Evolutionary conservation across 805 yeast genomes (phyloP).

Genomic region (Candida patagonica): DNA sequence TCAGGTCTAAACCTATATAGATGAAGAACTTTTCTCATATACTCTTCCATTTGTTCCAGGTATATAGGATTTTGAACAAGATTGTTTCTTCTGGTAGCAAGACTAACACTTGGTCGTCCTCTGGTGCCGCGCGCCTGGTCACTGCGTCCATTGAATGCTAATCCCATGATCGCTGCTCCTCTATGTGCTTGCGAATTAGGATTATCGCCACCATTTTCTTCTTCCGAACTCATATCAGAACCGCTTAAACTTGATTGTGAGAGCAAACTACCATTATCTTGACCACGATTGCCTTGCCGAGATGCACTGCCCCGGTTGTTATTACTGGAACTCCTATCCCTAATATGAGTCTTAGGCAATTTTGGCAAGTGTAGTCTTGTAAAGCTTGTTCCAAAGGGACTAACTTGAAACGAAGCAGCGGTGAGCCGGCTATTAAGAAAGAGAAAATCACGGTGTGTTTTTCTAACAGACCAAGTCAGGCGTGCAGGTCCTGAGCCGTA

Average conservation of each 20-base stretch:
- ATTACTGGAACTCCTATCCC: neutral
- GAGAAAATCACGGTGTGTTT: constrained; percentile 63
- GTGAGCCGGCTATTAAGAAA: constrained; percentile 61
- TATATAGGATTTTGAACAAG: neutral
- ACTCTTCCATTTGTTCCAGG: constrained; percentile 42
- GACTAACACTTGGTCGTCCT: no score
- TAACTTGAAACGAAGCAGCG: constrained; percentile 38
- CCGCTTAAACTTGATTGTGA: neutral
- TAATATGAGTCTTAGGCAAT: constrained; percentile 32
- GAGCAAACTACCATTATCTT: neutral
- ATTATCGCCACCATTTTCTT: neutral
- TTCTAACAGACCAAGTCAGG: constrained; percentile 70
- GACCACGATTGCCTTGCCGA: no score
- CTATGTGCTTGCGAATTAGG: no score
- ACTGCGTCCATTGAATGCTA: no score
- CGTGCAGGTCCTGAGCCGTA: constrained; percentile 81
- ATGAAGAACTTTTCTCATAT: constrained; percentile 52
- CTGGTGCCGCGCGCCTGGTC: no score
- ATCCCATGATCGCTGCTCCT: no score
- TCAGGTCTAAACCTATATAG: constrained; percentile 65
- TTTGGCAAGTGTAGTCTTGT: constrained; percentile 30
- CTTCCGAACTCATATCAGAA: constrained; percentile 1
- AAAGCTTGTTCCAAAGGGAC: constrained; percentile 14
- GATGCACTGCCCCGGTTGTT: no score
- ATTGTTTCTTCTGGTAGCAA: no score